Conservation (phyloP, 495 filamentous ascomycete genomes). For the Durotheca rogersii region DNA sequence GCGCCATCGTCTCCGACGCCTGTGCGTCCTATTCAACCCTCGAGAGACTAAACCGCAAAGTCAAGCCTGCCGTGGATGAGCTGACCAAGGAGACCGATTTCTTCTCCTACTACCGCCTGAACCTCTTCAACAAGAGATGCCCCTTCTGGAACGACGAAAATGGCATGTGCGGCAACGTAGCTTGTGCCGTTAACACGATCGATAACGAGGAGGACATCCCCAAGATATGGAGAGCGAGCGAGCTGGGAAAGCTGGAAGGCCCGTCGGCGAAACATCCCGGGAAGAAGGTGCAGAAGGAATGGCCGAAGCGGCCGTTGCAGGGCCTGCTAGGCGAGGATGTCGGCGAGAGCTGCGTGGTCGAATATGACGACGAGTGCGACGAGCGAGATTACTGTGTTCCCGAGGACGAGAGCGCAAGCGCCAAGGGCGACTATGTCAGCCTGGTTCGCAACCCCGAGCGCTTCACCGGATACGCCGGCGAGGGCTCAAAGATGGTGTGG, state of each 20-base stretch:
- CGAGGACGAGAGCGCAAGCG: constrained; percentile 82
- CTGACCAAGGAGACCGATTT: constrained; percentile 90
- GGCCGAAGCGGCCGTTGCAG: constrained; percentile 70
- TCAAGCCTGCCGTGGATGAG: constrained; percentile 77
- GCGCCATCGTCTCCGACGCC: constrained; percentile 73
- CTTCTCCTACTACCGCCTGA: constrained; percentile 94
- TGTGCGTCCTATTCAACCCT: constrained; percentile 90
- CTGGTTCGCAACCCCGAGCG: constrained; percentile 91
- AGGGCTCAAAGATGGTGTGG: constrained; percentile 85
- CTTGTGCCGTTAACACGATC: constrained; percentile 94
- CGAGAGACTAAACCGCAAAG: constrained; percentile 74
- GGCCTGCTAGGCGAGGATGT: constrained; percentile 83
- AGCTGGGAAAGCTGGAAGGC: constrained; percentile 89
- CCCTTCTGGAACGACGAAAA: constrained; percentile 94
- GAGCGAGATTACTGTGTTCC: constrained; percentile 96
- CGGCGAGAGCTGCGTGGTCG: constrained; percentile 92
- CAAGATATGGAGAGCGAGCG: constrained; percentile 83
- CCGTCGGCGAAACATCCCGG: constrained; percentile 87
- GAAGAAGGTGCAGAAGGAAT: constrained; percentile 65
- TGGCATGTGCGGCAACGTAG: constrained; percentile 96
- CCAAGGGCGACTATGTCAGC: constrained; percentile 94
- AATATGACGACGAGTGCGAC: constrained; percentile 97
- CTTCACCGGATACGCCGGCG: constrained; percentile 89
- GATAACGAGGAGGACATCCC: constrained; percentile 95
- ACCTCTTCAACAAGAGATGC: constrained; percentile 93